phyloP scores from a whole-genome alignment of 2,329 filamentous ascomycete genomes.

The Thermothelomyces thermophilus region DNA sequence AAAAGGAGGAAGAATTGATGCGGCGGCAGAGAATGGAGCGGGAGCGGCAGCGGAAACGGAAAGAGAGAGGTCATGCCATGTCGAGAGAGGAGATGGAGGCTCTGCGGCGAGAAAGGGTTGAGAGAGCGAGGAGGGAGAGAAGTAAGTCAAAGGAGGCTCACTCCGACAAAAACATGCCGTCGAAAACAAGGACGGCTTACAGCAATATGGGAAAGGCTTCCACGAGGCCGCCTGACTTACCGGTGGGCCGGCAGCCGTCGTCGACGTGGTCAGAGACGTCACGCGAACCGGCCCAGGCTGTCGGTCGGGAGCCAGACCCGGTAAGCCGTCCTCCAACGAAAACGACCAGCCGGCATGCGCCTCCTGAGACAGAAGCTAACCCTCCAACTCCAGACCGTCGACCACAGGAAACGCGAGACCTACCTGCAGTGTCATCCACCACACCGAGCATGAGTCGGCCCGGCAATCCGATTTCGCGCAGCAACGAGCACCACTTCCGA shows the following conservation, averaged over 20 bases:
- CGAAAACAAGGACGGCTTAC: background rate
- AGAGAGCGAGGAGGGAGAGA: background rate
- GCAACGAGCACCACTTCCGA: background rate
- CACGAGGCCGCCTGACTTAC: background rate
- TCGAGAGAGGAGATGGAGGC: background rate
- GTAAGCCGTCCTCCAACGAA: background rate
- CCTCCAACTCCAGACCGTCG: background rate
- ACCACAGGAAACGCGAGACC: background rate
- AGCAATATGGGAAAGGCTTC: background rate
- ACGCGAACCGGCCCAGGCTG: constrained; percentile 3
- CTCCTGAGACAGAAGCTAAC: constrained; percentile 3
- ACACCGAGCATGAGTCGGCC: background rate
- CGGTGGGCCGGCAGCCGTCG: background rate
- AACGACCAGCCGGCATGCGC: background rate
- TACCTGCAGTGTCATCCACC: background rate
- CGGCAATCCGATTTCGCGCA: background rate
- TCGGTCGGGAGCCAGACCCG: background rate
- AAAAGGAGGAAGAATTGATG: background rate
- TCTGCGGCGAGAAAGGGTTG: background rate
- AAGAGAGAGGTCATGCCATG: background rate
- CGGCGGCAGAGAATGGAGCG: background rate
- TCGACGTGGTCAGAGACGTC: background rate
- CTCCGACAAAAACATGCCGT: background rate
- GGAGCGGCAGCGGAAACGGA: background rate
- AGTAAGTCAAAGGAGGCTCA: background rate